Conservation (phyloP, 2,329 filamentous ascomycete genomes). For the Fusarium sp. region DNA sequence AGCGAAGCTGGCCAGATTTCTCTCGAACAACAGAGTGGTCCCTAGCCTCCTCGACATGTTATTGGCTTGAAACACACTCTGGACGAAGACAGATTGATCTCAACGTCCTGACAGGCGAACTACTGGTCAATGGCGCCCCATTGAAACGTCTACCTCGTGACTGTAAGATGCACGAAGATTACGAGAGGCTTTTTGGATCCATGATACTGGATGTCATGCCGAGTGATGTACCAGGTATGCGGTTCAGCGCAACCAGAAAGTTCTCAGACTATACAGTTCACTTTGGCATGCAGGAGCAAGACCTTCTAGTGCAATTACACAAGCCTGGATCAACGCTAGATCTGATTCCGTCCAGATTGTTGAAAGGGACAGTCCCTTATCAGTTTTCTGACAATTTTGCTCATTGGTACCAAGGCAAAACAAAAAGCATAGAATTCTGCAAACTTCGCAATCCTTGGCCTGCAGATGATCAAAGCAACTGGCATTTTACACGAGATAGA, state of each 20-base stretch:
- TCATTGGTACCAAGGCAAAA: conserved; percentile 58
- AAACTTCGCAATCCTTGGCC: conserved; percentile 43
- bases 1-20: conserved; percentile 33
- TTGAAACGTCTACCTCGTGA: conserved; percentile 25
- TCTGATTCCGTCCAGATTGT: conserved; percentile 49
- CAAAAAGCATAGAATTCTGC: conserved; percentile 49
- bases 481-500: conserved; percentile 39
- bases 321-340: conserved; percentile 32
- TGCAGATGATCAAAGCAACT: conserved; percentile 27
- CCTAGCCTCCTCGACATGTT: not conserved
- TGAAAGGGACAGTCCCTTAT: conserved; percentile 48
- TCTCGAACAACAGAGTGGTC: not conserved
- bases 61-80: conserved; percentile 31
- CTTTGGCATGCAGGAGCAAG: conserved; percentile 52
- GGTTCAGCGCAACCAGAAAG: conserved; percentile 52
- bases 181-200: conserved; percentile 23
- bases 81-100: conserved; percentile 7
- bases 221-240: conserved; percentile 46
- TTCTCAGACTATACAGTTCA: conserved; percentile 40
- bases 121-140: conserved; percentile 23
- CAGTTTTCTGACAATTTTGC: conserved; percentile 53
- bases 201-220: conserved; percentile 37
- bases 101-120: conserved; percentile 22
- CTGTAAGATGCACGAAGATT: conserved; percentile 19
- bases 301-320: conserved; percentile 49